Evolutionary conservation across 352 stramenopile species (phyloP), one percentile per base, ranked within the genome.

Genomic region (Phytophthora cactorum): DNA sequence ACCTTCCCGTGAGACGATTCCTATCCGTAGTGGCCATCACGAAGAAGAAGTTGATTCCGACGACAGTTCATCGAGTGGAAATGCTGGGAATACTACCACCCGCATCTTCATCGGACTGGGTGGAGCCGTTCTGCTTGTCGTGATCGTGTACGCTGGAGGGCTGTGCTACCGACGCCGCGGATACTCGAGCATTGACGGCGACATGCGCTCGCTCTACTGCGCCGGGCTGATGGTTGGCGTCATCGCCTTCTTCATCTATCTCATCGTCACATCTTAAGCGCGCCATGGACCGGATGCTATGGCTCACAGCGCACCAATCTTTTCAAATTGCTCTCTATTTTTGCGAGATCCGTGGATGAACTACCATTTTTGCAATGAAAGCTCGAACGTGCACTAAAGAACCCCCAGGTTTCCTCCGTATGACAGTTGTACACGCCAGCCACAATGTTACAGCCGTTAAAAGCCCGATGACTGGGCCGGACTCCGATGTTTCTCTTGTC

Each of bases 241-340:
- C n/a, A 67, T 85, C 36, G 78, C 49, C 44, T 89, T 91, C 59
- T 93, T 93, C 60, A 70, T 93, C 54, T 89, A 88, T 62, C 73
- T 93, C 32, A 72, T 90, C 34, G 64, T 79, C 45, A 80, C 74
- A 28, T 77, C 81, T 39, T 91, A 82, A 65, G 36, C 55, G 54
- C 38, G 17, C 12, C 29, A 22, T 58, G 53, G 47, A 12, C 17
- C 36, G 45, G 41, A 52, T 52, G 14, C 39, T 25, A 43, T 31
- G 54, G 5, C 14, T 43, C 17, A 43, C 61, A 57, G 25, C 41
- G 47, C 47, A 11, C 28, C 49, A 31, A 52, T 52, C 17, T 58
- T 58, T 71, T 44, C 41, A 22, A 49, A 63, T 39, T 38, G 25
- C 46, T 54, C 61, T 71, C 49, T 61, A 45, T 45, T 25, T 56